Percentiles rank a stretch among this genome's conserved stretches.
These are phyloP conservation scores for Prunus campanulata DNA, from an alignment of 306 rosid genomes.

Conservation along the genomic window DNA sequence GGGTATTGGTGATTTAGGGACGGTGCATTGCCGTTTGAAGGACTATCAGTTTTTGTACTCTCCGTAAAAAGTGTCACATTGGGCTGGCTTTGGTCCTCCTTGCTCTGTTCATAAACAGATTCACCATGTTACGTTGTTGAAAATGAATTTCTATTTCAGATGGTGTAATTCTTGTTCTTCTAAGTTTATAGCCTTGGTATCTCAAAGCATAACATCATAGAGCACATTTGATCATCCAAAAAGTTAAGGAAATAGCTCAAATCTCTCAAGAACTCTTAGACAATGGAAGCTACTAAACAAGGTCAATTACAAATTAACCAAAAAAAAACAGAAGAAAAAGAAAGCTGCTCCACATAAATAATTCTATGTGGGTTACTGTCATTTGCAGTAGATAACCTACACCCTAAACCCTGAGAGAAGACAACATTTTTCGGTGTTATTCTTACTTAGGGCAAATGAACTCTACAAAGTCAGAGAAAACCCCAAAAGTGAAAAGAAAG, in stretches of 20 bases:
- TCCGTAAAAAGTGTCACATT: constrained; percentile 11
- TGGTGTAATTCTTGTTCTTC: background rate
- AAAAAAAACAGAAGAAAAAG: background rate
- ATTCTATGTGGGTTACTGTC: background rate
- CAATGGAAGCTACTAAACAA: background rate
- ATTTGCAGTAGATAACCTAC: background rate
- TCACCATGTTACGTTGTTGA: constrained; percentile 9
- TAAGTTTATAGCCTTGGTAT: background rate
- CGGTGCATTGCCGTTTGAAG: constrained; percentile 19
- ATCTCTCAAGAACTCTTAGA: background rate
- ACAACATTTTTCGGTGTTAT: background rate
- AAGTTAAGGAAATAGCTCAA: background rate
- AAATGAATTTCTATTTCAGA: background rate
- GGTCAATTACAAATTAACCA: background rate
- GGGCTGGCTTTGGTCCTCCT: constrained; percentile 19
- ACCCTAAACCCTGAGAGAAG: background rate
- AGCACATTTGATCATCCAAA: background rate
- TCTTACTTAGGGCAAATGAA: background rate
- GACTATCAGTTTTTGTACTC: constrained; percentile 10
- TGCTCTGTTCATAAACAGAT: constrained; percentile 38
- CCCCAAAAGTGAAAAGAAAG: background rate
- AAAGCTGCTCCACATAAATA: too few species aligned
- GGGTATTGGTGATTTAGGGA: constrained; percentile 29
- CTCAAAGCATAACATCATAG: background rate
- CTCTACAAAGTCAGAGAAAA: background rate